Conservation (phyloP, 2,329 filamentous ascomycete genomes). For the Trichocomaceae sp. region DNA sequence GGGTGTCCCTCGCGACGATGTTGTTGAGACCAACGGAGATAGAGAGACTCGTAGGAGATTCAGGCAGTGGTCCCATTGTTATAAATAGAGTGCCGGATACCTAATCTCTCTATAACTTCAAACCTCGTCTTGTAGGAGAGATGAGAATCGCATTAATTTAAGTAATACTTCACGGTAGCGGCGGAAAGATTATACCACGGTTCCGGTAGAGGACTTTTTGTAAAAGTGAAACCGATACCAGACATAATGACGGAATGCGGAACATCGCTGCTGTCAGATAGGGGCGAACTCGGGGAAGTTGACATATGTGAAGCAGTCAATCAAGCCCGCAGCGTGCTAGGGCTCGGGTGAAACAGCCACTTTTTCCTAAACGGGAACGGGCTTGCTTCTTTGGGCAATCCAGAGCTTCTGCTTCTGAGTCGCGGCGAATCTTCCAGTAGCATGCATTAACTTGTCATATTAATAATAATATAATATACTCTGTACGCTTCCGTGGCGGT, state of each 20-base stretch:
- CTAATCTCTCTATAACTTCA: not conserved
- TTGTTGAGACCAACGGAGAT: slow-evolving; percentile 21
- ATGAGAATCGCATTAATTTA: not conserved
- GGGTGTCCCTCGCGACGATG: slow-evolving; percentile 19
- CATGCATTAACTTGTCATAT: not conserved
- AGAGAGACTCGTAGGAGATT: slow-evolving; percentile 7
- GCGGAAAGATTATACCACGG: not conserved
- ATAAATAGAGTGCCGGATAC: not conserved
- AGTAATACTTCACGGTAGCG: not conserved
- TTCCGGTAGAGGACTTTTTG: not conserved
- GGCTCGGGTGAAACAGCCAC: not conserved
- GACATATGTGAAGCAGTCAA: not conserved
- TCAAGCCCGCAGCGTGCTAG: not conserved
- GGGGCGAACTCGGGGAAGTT: not conserved
- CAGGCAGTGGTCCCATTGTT: slow-evolving; percentile 3
- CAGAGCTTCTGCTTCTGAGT: not conserved
- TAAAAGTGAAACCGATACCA: not conserved
- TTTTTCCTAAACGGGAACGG: not conserved
- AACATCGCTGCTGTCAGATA: not conserved
- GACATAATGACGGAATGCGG: not conserved
- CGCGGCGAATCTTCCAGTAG: no score
- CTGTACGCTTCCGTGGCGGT: not conserved
- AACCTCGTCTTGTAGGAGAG: not conserved
- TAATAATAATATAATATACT: not conserved
- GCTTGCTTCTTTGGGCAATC: not conserved